Percentiles rank a stretch among this genome's conserved stretches.
These are phyloP conservation scores for Acacia melanoxylon DNA, from an alignment of 306 rosid genomes.

Conservation along the genomic window DNA sequence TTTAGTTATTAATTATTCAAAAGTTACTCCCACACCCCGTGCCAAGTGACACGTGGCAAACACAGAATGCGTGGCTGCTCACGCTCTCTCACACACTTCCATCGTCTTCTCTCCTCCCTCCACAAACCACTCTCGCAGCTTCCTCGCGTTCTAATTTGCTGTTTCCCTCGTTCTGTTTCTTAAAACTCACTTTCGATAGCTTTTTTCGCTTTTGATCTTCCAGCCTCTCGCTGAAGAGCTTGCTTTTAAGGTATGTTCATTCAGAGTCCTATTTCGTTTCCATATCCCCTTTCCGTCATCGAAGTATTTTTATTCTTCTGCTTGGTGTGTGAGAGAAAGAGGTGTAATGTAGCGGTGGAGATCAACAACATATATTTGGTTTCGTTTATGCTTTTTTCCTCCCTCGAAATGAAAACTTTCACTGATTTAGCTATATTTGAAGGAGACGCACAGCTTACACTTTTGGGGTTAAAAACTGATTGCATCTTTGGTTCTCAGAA, in stretches of 20 bases:
- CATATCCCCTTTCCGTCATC: background rate
- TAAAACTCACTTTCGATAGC: background rate
- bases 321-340: background rate
- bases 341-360: background rate
- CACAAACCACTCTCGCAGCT: background rate
- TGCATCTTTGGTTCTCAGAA: background rate
- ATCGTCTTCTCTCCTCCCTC: background rate
- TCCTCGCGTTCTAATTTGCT: background rate
- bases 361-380: background rate
- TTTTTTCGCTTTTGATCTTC: conserved; percentile 11
- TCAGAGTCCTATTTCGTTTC: background rate
- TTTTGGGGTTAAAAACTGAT: background rate
- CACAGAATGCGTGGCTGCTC: conserved; percentile 18
- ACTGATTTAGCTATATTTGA: background rate
- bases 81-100: background rate
- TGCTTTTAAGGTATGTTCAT: conserved; percentile 6
- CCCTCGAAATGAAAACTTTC: background rate
- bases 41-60: conserved; percentile 47
- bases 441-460: background rate
- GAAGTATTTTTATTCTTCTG: background rate
- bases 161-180: conserved; percentile 9
- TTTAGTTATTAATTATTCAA: background rate
- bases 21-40: conserved; percentile 9
- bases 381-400: background rate
- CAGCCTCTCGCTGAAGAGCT: background rate